Base-by-base conservation (phyloP, 805 yeast species). In the Suhomyces xylopsoci region DNA sequence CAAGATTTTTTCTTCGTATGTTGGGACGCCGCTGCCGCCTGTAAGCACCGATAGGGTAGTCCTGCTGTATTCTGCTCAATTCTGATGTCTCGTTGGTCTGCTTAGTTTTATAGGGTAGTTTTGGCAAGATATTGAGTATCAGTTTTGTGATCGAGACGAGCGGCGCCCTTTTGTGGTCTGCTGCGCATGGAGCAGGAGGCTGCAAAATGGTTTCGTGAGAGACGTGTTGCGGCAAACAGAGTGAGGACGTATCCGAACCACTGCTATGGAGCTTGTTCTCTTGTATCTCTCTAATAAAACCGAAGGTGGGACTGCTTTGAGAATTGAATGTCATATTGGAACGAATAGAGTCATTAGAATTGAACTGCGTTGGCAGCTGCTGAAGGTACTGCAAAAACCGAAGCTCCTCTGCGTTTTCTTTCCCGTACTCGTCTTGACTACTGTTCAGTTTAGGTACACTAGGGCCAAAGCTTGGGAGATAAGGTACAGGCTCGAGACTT, bases 31-130 rank as follows among this genome's bases (percentile, higher is more conserved):
- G 22, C 45, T 36, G 49, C 1, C 22, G 24, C 49, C 24, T 36
- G 34, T 38, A 47, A 5, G 44, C 44, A 5, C 44, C 44, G 5
- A 4, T n/a, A n/a, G 49, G 49, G 22, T 47, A 47, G 30, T 47
- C 49, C 8, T n/a, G 30, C 24, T 36, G 49, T 22, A 47, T 36
- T 15, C 22, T 47, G 17, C 8, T 15, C 45, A 42, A 42, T 8
- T 42, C 30, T 24, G 45, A 19, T 17, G 3, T 2, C 17, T 19
- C 24, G 24, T 36, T 17, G 17, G 14, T 38, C 24, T 38, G 42
- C 22, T 15, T 38, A 1, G 24, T 10, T 38, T 8, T 38, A 3
- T 17, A 9, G 24, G 22, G 9, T 12, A 38, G 2, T 17, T 19
- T 38, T 19, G 42, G 22, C 15, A 10, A 19, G 22, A 38, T 9